Conservation (phyloP, 495 filamentous ascomycete species). For the Talaromyces ruber region DNA sequence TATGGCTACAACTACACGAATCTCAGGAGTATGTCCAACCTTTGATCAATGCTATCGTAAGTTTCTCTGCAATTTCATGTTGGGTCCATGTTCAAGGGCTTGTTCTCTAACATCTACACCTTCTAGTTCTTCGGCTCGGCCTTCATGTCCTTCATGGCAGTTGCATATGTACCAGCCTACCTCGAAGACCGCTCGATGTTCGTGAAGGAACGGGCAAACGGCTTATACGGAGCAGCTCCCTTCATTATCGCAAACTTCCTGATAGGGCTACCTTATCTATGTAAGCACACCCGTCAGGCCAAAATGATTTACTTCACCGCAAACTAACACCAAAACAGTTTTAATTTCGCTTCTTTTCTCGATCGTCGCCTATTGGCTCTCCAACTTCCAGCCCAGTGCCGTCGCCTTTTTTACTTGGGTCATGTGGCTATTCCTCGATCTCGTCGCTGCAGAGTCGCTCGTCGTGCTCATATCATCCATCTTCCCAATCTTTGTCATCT, state of each 20-base stretch:
- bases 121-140: conserved; percentile 67
- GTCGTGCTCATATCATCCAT: conserved; percentile 67
- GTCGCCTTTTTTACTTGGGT: conserved; percentile 68
- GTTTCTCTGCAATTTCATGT: neutral
- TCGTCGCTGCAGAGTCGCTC: conserved; percentile 70
- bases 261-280: conserved; percentile 71
- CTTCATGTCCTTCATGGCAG: conserved; percentile 90
- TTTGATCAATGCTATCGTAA: conserved; percentile 66
- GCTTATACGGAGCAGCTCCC: conserved; percentile 62
- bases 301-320: neutral
- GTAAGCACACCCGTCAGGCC: conserved; percentile 9
- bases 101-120: conserved; percentile 13
- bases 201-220: conserved; percentile 73
- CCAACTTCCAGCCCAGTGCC: conserved; percentile 60
- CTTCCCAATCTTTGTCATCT: conserved; percentile 69
- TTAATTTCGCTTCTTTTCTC: conserved; percentile 48
- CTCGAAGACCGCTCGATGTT: conserved; percentile 69
- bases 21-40: conserved; percentile 63
- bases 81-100: neutral
- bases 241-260: conserved; percentile 74
- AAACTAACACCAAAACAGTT: neutral
- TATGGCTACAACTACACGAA: conserved; percentile 63
- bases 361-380: conserved; percentile 68
- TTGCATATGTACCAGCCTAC: conserved; percentile 75
- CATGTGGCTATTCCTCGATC: conserved; percentile 80